Base-by-base conservation (phyloP, 768 basidiomycete species). In the Scleroderma bovista region DNA sequence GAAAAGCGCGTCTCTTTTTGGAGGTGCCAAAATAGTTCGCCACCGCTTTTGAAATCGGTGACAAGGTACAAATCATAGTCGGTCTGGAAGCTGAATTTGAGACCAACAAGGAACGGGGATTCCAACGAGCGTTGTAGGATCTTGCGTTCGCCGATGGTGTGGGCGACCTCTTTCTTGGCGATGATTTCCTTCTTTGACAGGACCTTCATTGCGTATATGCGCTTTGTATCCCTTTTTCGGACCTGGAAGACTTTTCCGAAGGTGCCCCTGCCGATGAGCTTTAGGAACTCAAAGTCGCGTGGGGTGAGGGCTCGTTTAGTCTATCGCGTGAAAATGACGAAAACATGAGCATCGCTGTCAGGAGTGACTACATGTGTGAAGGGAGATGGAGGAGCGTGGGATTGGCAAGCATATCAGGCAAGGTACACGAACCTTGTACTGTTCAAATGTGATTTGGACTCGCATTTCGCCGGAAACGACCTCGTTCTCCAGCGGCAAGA, bases 141-240 rank as follows among this genome's bases (percentile, higher is more conserved):
- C 75, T 98, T 98, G 69, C 96, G 86, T 70, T 99, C 96, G 58
- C 96, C 96, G 50, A 99, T 98, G 15, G 96, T 99, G 68, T 99
- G 96, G 9, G 95, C 95, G 40, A 99, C 93, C 68, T 99, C 96
- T 70, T 98, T 98, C 77, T 97, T 98, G 22, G 91, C 94, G 48
- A 98, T 83, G 60, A 99, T 98, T 70, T 99, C 96, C 75, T 92
- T 94, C 74, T 99, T 99, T 29, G 91, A 94, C 34, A 99, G 78
- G 50, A 98, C 91, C 64, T 99, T 99, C 95, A 99, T 98, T 46
- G 96, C 96, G 73, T 97, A 99, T 71, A 99, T 98, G 41, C 96
- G 89, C 68, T 92, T 89, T 37, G 96, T 99, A 73, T 99, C 94
- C 66, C 77, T 84, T 73, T 99, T 99, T 53, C 96, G 90, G 44